phyloP scores from a whole-genome alignment of 768 basidiomycete species.

The Kwoniella dendrophila region DNA sequence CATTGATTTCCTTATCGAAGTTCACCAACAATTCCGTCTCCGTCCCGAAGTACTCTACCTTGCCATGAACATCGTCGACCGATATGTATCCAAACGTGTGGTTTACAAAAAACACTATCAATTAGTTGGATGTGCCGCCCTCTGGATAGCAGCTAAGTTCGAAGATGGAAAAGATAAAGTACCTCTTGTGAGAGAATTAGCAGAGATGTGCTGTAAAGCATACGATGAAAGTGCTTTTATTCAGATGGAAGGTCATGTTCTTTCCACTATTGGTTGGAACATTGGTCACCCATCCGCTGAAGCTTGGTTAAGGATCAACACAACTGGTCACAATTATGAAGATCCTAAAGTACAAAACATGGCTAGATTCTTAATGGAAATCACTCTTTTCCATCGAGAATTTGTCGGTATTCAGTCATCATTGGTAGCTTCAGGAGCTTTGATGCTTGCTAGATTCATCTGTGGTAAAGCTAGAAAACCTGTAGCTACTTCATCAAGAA shows the following conservation, averaged over 20 bases:
- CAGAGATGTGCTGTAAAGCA: conserved; percentile 91
- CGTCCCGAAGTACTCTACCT: conserved; percentile 98
- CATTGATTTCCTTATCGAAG: conserved; percentile 97
- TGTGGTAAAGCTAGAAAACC: conserved; percentile 70
- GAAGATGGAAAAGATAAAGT: conserved; percentile 99
- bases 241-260: conserved; percentile 98
- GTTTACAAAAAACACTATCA: conserved; percentile 99
- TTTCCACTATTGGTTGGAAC: conserved; percentile 93
- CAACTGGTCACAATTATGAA: conserved; percentile 64
- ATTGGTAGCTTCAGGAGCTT: conserved; percentile 81
- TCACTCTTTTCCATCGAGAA: conserved; percentile 95
- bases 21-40: conserved; percentile 95
- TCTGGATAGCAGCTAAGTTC: conserved; percentile 99
- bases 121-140: conserved; percentile 94
- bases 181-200: conserved; percentile 90
- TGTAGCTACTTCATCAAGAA: conserved; percentile 17
- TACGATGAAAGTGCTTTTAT: conserved; percentile 98
- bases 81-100: conserved; percentile 96
- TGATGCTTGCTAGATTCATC: conserved; percentile 84
- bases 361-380: conserved; percentile 98
- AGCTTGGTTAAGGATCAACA: conserved; percentile 79
- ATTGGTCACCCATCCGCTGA: conserved; percentile 97
- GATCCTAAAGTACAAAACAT: conserved; percentile 91
- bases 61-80: conserved; percentile 97
- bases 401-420: conserved; percentile 85